These are phyloP conservation scores for Lophiotrema nucula DNA, from an alignment of 495 filamentous ascomycete species.

Conservation along the genomic window DNA sequence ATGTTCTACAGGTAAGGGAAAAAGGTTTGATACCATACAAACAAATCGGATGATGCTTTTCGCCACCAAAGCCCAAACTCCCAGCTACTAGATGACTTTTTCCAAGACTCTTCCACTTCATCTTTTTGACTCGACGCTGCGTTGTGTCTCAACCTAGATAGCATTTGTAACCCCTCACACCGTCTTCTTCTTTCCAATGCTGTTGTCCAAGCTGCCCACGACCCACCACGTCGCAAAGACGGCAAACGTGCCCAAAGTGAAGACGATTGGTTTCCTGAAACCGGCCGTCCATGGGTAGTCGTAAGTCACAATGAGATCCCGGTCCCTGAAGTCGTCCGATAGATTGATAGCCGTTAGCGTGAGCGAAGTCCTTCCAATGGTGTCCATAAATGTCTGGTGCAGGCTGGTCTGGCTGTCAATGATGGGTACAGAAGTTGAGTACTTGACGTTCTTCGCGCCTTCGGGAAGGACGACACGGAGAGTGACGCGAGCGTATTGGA, in stretches of 20 bases:
- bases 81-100: too few species aligned
- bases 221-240: conserved; percentile 75
- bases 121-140: too few species aligned
- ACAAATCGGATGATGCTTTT: too few species aligned
- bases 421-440: conserved; percentile 60
- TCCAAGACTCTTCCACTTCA: too few species aligned
- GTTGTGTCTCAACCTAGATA: not conserved
- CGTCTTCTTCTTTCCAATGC: conserved; percentile 51
- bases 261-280: conserved; percentile 80
- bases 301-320: conserved; percentile 83
- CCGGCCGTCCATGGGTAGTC: conserved; percentile 72
- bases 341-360: conserved; percentile 79
- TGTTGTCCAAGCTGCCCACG: conserved; percentile 72
- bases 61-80: too few species aligned
- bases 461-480: conserved; percentile 85
- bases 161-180: not conserved
- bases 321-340: conserved; percentile 81
- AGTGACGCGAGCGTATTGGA: conserved; percentile 79
- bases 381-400: conserved; percentile 91
- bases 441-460: conserved; percentile 78
- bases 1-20: too few species aligned
- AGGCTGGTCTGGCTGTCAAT: conserved; percentile 54
- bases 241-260: conserved; percentile 63
- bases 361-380: conserved; percentile 79
- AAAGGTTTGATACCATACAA: too few species aligned